These are phyloP conservation scores for Abrus pulchellus DNA, from an alignment of 306 rosid genomes.

Conservation along the genomic window DNA sequence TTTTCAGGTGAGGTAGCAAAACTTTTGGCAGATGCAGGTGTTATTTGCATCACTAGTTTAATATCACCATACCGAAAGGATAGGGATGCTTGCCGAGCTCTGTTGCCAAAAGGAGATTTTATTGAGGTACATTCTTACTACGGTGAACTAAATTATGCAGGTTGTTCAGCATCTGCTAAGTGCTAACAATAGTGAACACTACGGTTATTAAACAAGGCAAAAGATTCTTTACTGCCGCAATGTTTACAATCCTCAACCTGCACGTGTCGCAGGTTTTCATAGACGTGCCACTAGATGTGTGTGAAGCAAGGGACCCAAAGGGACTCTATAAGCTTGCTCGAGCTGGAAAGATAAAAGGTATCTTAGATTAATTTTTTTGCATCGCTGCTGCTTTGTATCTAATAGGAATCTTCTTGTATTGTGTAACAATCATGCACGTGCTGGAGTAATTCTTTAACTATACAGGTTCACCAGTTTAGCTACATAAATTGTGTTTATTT, in stretches of 20 bases:
- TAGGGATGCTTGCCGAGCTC: slow-evolving; percentile 87
- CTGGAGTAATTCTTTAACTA: not conserved
- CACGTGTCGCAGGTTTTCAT: slow-evolving; percentile 73
- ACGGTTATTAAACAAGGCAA: slow-evolving; percentile 31
- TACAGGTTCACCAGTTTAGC: slow-evolving; percentile 31
- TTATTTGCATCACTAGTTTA: slow-evolving; percentile 84
- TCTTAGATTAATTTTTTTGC: not conserved
- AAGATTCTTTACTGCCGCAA: slow-evolving; percentile 36
- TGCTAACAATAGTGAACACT: slow-evolving; percentile 23
- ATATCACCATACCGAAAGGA: slow-evolving; percentile 90
- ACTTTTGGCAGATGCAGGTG: slow-evolving; percentile 94
- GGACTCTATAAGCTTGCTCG: slow-evolving; percentile 97
- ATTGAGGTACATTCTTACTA: slow-evolving; percentile 70
- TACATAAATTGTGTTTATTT: not conserved
- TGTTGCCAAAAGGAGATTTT: slow-evolving; percentile 79
- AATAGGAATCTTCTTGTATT: slow-evolving; percentile 40
- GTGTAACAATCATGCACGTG: not conserved
- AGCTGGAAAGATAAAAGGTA: slow-evolving; percentile 92
- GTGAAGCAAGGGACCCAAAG: slow-evolving; percentile 92
- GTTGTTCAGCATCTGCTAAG: slow-evolving; percentile 34
- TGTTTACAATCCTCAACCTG: slow-evolving; percentile 25
- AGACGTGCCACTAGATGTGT: slow-evolving; percentile 82
- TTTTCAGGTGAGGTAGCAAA: slow-evolving; percentile 89
- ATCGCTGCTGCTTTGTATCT: slow-evolving; percentile 5
- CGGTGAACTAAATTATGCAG: slow-evolving; percentile 8